Evolutionary conservation across 192 early-diverging fungal genomes (phyloP).

Genomic region (Coemansia sp.): DNA sequence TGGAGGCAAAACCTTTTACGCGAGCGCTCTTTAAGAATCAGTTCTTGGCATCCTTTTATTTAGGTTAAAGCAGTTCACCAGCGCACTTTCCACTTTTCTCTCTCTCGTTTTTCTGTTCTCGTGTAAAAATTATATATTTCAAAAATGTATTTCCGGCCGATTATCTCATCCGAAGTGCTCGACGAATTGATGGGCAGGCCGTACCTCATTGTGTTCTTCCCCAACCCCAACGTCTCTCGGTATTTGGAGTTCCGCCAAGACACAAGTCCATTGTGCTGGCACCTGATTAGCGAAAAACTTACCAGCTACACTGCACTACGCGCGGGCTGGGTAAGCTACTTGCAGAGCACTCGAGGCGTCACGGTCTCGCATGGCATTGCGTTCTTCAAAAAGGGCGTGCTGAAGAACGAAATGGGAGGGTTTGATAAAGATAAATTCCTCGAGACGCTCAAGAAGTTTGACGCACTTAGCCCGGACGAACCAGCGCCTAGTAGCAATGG

Average conservation of each 20-base stretch:
- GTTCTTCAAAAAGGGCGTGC: slow-evolving; percentile 21
- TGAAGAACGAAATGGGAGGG: slow-evolving; percentile 14
- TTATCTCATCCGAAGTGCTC: slow-evolving; percentile 15
- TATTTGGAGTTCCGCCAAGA: slow-evolving; percentile 17
- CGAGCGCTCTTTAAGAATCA: too few relatives aligned
- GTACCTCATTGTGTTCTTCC: slow-evolving; percentile 21
- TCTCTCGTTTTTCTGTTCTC: background rate
- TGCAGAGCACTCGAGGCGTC: slow-evolving; percentile 8
- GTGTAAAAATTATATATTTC: background rate
- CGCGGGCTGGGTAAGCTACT: slow-evolving; percentile 4
- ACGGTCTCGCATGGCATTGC: slow-evolving; percentile 14
- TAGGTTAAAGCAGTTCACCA: too few relatives aligned
- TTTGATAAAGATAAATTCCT: slow-evolving; percentile 14
- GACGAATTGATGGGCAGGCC: slow-evolving; percentile 14
- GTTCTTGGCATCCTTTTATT: too few relatives aligned
- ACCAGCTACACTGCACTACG: slow-evolving; percentile 15
- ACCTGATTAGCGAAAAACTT: background rate
- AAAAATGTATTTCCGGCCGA: slow-evolving; percentile 9
- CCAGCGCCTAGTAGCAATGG: background rate
- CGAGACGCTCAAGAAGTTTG: slow-evolving; percentile 10
- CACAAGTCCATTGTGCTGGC: background rate
- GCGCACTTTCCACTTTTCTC: too few relatives aligned
- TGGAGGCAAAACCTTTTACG: too few relatives aligned
- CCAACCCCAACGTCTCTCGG: background rate
- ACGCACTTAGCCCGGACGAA: background rate